A percentile compares a stretch with the other conserved stretches of the same genome.
phyloP scores from a whole-genome alignment of 2,329 filamentous ascomycete genomes.

The Fusarium decemcellulare region DNA sequence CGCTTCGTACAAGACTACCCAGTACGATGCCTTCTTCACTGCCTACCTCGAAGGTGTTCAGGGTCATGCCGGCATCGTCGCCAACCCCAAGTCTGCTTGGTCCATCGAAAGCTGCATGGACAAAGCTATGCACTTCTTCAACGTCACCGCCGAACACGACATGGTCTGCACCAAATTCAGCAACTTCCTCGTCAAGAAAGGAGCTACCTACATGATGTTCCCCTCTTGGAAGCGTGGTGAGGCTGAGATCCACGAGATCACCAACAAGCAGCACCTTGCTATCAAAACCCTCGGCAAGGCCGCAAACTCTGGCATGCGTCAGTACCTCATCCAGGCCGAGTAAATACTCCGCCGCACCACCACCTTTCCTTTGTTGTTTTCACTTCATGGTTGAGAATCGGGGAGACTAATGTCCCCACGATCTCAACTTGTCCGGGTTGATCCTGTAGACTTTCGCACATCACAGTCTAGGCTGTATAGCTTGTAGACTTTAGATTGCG shows the following conservation, averaged over 20 bases:
- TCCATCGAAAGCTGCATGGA: conserved; percentile 16
- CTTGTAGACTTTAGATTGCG: no score
- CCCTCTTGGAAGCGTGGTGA: conserved; percentile 42
- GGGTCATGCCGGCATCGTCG: conserved; percentile 16
- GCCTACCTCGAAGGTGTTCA: conserved; percentile 24
- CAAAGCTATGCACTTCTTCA: conserved; percentile 35
- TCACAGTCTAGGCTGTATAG: no score
- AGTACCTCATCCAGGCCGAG: conserved; percentile 30
- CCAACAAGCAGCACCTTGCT: conserved; percentile 20
- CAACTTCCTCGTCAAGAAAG: neutral
- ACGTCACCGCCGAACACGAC: conserved; percentile 20
- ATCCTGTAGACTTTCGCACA: no score
- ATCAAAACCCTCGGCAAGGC: conserved; percentile 39
- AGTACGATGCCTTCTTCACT: conserved; percentile 31
- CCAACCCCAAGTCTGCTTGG: conserved; percentile 15
- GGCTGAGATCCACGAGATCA: conserved; percentile 21
- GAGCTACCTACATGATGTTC: conserved; percentile 35
- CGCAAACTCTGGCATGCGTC: conserved; percentile 33
- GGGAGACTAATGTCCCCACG: no score
- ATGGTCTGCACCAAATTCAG: conserved; percentile 30
- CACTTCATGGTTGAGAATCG: no score
- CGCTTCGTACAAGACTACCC: conserved; percentile 27
- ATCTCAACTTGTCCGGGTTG: no score
- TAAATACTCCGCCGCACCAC: neutral
- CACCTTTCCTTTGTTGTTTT: no score